A percentile compares a stretch with the other conserved stretches of the same genome.
These are phyloP conservation scores for Sporothrix phasma DNA, from an alignment of 2,329 filamentous ascomycete species.

Conservation along the genomic window DNA sequence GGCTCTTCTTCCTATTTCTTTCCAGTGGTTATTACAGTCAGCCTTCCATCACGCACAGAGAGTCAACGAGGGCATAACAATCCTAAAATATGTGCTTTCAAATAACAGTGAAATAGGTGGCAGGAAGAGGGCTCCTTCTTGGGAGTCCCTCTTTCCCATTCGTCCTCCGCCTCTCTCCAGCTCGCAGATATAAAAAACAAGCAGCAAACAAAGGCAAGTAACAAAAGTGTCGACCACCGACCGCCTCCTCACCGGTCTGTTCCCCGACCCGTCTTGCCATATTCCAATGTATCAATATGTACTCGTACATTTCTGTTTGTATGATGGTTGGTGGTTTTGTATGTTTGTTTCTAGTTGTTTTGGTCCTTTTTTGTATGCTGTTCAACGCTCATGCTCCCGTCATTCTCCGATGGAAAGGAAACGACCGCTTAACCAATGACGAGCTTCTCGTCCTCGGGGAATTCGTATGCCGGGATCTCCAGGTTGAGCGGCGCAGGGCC, in stretches of 20 bases:
- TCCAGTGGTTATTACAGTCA: background rate
- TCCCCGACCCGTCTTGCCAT: background rate
- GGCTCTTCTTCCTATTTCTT: too few relatives aligned
- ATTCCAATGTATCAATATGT: constrained; percentile 11
- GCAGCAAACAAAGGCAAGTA: background rate
- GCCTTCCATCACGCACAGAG: background rate
- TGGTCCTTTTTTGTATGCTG: background rate
- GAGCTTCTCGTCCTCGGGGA: constrained; percentile 79
- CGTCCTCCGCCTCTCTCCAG: background rate
- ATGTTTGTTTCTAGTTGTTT: background rate
- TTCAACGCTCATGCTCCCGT: background rate
- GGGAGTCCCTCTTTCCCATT: background rate
- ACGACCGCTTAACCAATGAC: constrained; percentile 72
- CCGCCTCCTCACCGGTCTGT: background rate
- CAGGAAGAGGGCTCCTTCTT: background rate
- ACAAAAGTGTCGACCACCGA: constrained; percentile 1
- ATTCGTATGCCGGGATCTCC: constrained; percentile 86
- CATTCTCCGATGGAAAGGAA: background rate
- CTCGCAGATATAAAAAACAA: background rate
- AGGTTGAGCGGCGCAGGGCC: constrained; percentile 95
- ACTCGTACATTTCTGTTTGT: constrained; percentile 13
- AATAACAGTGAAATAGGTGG: background rate
- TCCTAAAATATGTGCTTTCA: constrained; percentile 2
- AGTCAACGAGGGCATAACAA: background rate
- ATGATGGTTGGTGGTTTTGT: background rate